A percentile compares a stretch with the other conserved stretches of the same genome.
Conservation (phyloP, 139 green algal species). For the Haematococcus lacustris region DNA sequence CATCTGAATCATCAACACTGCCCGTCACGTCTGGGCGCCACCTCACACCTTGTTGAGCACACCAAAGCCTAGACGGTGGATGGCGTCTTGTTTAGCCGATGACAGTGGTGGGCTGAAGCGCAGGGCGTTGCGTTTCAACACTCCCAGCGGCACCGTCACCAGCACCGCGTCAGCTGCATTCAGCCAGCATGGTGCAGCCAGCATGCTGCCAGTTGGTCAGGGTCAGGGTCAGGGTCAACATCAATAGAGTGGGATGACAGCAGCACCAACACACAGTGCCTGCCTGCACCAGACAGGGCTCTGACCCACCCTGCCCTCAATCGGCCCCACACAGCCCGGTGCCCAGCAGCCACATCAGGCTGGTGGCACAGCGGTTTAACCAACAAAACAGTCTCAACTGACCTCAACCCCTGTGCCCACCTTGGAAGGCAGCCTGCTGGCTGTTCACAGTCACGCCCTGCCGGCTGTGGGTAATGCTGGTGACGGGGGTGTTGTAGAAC, state of each 20-base stretch:
- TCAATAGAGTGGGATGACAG: no score
- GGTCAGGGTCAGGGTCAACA: no score
- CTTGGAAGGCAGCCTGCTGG: not conserved
- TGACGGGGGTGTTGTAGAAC: conserved; percentile 63
- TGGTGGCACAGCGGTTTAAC: no score
- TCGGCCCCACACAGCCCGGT: no score
- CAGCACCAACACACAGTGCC: not conserved
- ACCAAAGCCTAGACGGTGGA: conserved; percentile 72
- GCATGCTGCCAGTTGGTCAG: no score
- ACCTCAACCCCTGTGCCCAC: no score
- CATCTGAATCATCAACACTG: no score
- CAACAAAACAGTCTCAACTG: no score
- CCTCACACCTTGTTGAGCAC: conserved; percentile 58
- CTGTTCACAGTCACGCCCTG: conserved; percentile 23
- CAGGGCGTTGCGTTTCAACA: conserved; percentile 65
- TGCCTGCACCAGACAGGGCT: not conserved
- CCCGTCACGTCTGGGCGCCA: no score
- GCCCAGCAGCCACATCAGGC: no score
- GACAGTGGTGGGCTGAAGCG: conserved; percentile 80
- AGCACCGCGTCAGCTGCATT: conserved; percentile 62
- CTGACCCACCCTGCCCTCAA: no score
- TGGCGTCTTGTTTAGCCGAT: conserved; percentile 69
- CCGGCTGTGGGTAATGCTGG: conserved; percentile 41
- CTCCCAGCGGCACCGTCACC: conserved; percentile 83
- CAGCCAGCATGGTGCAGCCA: no score